Evolutionary conservation across 2,329 filamentous ascomycete species (phyloP), one percentile per base, ranked within the genome.

Genomic region (Tolypocladium tropicale): DNA sequence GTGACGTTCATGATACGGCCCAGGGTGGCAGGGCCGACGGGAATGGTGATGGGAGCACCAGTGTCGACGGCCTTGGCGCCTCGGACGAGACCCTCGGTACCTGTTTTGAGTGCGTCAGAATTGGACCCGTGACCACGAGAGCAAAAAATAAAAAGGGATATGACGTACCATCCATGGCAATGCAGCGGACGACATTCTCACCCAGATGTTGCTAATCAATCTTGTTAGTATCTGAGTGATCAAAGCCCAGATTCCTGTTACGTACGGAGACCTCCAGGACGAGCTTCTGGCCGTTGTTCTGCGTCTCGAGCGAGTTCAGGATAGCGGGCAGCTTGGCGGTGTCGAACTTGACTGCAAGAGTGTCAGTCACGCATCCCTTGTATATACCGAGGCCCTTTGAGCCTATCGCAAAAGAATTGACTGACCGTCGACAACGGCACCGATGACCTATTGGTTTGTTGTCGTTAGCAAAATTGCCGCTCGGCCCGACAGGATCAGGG

Each of bases 1-100:
- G 94, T 99, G 80, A 99, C 94, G 86, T 99, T 99, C 82, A 99
- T 92, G 84, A 99, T 99, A 82, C 94, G 94, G 72, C 94, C 94
- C 68, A 99, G 89, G 66, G 91, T 96, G 74, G 81, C 89, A 73
- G 85, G 84, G 70, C 94, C 94, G 78, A 97, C 93, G 73, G 93
- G 93, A 70, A 99, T 92, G 78, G 84, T 91, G 82, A 99, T 99
- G 74, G 94, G 94, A 67, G 85, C 80, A 74, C 94, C 94, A 73
- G 93, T 96, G 78, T 99, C 94, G 69, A 76, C 77, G 67, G 86
- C 90, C 76, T 84, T 83, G 72, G 85, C 79, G 74, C 94, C 94
- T 85, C 94, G 93, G 75, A 93, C 89, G 69, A 99, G 90, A 94
- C 94, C 94, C 84, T 97, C 94, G 75, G 93, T 99, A 95, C 90